Evolutionary conservation across 352 stramenopile species (phyloP), one percentile per base, ranked within the genome.

Genomic region (Globisporangium orthogonon): DNA sequence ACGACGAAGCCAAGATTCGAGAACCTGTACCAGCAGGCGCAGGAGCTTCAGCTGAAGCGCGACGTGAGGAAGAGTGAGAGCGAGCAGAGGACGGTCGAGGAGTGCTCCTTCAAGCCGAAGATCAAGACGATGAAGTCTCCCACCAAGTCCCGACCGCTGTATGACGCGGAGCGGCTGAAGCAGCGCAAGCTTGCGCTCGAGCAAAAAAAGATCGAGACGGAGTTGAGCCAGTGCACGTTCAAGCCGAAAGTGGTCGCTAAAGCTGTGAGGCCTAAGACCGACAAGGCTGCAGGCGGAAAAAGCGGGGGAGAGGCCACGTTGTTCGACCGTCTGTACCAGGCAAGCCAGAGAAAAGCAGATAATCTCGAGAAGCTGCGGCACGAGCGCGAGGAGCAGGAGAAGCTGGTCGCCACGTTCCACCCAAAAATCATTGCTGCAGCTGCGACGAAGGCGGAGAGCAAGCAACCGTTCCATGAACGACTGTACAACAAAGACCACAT

Each of bases 401-500:
- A 73, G 45, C 56, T 72, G 0, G 68, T 74, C 15, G 62, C 74
- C 28, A 83, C 83, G 1, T 91, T 94, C 52, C 74, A 87, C 29
- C 82, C 83, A 0, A 83, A 86, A 37, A 65, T 82, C 54, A 63
- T 68, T n/a, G 54, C 54, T 13, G 71, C 63, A 7, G 18, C 37
- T 15, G 41, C 40, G 7, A 50, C 23, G 2, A 69, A 68, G 30
- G 52, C 61, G 4, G 30, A 61, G 28, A 58, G 55, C 10, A 86
- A 76, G 48, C 63, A 91, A 39, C 81, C 83, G 14, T 91, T 94
- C 44, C 73, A 91, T 54, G 74, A 89, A 35, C 69, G 83, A 7
- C 56, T 94, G 29, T 94, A 84, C 56, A 86, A 75, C 65, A 94
- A 91, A 33, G 83, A 91, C 41, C 65, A 91, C 44, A 59, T 87